Conservation (phyloP, 352 stramenopile species). For the Globisporangium polare region DNA sequence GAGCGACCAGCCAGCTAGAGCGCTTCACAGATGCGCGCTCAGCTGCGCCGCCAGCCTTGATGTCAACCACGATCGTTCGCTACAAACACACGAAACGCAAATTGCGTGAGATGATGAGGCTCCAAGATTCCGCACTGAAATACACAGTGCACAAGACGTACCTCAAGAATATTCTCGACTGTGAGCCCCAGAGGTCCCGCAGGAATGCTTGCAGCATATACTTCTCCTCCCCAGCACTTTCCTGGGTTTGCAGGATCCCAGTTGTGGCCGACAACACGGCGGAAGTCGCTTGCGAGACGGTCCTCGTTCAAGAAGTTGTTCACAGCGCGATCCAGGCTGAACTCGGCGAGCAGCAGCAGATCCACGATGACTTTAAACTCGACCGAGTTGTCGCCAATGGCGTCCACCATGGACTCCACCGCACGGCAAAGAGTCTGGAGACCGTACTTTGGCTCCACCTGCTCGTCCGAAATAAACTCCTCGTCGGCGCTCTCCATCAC, state of each 20-base stretch:
- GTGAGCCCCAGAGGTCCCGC: constrained; percentile 76
- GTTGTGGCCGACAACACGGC: constrained; percentile 61
- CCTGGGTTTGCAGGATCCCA: constrained; percentile 53
- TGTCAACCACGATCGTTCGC: constrained; percentile 86
- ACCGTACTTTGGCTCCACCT: constrained; percentile 69
- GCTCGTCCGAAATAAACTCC: neutral
- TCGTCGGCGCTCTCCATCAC: constrained; percentile 36
- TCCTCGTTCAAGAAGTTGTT: constrained; percentile 83
- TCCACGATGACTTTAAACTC: constrained; percentile 77
- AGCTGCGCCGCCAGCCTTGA: constrained; percentile 75
- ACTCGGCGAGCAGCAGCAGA: constrained; percentile 68
- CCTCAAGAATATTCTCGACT: constrained; percentile 87
- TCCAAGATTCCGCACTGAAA: neutral
- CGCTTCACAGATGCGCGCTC: constrained; percentile 74
- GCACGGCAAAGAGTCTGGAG: constrained; percentile 71
- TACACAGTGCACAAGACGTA: constrained; percentile 14
- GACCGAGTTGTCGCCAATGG: constrained; percentile 48
- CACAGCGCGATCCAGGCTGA: constrained; percentile 75
- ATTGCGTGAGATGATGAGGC: neutral
- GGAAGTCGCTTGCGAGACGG: constrained; percentile 77
- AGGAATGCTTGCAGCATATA: constrained; percentile 75
- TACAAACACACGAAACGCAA: constrained; percentile 6
- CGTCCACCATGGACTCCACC: constrained; percentile 79
- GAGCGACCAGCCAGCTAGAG: constrained; percentile 78
- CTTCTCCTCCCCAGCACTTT: constrained; percentile 43